Base-by-base conservation (phyloP, 495 filamentous ascomycete genomes). In the Umbilicaria muhlenbergii region DNA sequence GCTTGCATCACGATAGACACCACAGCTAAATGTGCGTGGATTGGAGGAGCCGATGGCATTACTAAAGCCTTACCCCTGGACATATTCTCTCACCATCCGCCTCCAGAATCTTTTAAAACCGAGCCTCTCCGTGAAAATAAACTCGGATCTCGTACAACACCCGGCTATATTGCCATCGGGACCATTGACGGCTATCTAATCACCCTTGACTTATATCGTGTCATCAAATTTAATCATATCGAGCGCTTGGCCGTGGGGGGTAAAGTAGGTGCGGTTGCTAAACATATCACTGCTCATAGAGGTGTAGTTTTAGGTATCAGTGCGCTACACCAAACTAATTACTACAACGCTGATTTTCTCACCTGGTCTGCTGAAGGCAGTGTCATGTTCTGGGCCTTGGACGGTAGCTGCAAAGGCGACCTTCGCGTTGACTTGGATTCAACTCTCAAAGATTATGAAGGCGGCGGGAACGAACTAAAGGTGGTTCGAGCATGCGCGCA, bases 341-440 rank as follows among this genome's bases (percentile, higher is more conserved):
- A 59, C 6, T 55, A 73, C 1, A 62, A 70, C 10, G 80, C 84
- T 2, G 72, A 78, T 21, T 93, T 95, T 56, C 80, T 84, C 51
- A 94, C 86, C 0, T 96, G 86, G 83, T 84, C 87, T 10, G 72
- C 70, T 38, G 74, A 73, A 44, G 91, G 91, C 4, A 69, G 65
- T 18, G 74, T 95, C 34, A 71, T 82, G 32, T 77, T 91, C 52
- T 98, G 92, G 91, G 68, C 77, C 51, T 58, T 73, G 7, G 71
- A 81, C 12, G 92, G 91, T 34, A 67, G 69, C 36, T 76, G 80
- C 44, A 73, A 65, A 39, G 67, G 66, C 17, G 71, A 75, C n/a
- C 67, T 81, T 42, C 58, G 70, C 11, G 70, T 92, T 28, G 66
- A 75, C 28, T 58, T 95, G 5, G 83, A 91, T 36, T 77, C 86